A percentile compares a stretch with the other conserved stretches of the same genome.
Evolutionary conservation across 192 early-diverging fungal species (phyloP).

Genomic region (Backusella macrospora): DNA sequence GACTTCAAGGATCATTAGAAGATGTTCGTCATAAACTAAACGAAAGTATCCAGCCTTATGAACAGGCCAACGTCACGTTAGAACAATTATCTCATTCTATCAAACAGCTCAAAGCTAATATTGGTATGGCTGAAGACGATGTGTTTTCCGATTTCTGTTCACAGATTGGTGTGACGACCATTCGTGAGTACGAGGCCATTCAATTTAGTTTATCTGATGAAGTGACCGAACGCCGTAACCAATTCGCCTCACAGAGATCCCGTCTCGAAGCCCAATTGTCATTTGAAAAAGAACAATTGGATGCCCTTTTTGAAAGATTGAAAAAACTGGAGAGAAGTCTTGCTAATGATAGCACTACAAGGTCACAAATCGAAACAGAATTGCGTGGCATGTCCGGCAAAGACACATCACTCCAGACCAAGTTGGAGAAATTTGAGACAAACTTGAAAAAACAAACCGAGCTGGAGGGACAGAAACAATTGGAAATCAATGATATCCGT

Average conservation of each 20-base stretch:
- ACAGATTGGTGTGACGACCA: constrained; percentile 68
- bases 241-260: constrained; percentile 78
- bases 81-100: constrained; percentile 47
- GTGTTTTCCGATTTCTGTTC: constrained; percentile 85
- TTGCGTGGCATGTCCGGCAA: constrained; percentile 41
- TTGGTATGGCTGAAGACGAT: constrained; percentile 60
- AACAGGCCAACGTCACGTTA: constrained; percentile 40
- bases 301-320: constrained; percentile 64
- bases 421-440: constrained; percentile 41
- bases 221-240: constrained; percentile 69
- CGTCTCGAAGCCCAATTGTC: constrained; percentile 78
- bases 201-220: constrained; percentile 73
- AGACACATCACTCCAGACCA: constrained; percentile 55
- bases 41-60: background rate
- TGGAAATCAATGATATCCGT: constrained; percentile 57
- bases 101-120: constrained; percentile 42
- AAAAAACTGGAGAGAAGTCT: constrained; percentile 56
- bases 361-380: constrained; percentile 42
- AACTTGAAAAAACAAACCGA: constrained; percentile 53
- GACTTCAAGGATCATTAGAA: constrained; percentile 61
- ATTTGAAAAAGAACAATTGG: constrained; percentile 76
- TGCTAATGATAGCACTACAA: constrained; percentile 33
- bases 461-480: constrained; percentile 57
- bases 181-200: constrained; percentile 87
- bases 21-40: constrained; percentile 50